Conservation (phyloP, 139 green algal genomes). For the Trebouxia sp. region DNA sequence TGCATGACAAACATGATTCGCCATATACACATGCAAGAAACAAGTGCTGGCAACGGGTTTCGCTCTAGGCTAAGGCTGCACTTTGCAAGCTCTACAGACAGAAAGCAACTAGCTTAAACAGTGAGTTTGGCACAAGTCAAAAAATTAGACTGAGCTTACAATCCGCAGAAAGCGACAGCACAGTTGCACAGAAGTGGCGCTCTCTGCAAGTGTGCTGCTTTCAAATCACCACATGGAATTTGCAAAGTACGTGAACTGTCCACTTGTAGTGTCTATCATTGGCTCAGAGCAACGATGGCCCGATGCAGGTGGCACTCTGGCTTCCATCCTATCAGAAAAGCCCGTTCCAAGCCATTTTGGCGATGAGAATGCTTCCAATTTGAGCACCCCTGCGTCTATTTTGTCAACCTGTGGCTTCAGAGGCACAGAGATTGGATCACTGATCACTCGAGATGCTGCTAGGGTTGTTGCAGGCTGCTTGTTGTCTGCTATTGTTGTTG, state of each 20-base stretch:
- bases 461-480: neutral
- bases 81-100: neutral
- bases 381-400: neutral
- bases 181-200: no score
- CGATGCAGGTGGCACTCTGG: neutral
- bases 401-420: neutral
- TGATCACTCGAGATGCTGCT: neutral
- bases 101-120: no score
- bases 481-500: neutral
- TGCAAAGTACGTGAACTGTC: conserved; percentile 14
- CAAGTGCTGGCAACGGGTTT: no score
- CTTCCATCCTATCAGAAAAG: conserved; percentile 12
- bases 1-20: no score
- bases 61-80: neutral
- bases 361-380: conserved; percentile 7
- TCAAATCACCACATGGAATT: conserved; percentile 26
- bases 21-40: no score
- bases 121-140: no score
- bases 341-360: conserved; percentile 15
- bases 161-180: no score
- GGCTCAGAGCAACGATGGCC: neutral
- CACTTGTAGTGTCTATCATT: conserved; percentile 8
- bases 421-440: neutral
- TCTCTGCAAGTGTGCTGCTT: no score
- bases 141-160: no score